Evolutionary conservation across 139 green algal genomes (phyloP).

Genomic region (Chlamydomonas schloesseri): DNA sequence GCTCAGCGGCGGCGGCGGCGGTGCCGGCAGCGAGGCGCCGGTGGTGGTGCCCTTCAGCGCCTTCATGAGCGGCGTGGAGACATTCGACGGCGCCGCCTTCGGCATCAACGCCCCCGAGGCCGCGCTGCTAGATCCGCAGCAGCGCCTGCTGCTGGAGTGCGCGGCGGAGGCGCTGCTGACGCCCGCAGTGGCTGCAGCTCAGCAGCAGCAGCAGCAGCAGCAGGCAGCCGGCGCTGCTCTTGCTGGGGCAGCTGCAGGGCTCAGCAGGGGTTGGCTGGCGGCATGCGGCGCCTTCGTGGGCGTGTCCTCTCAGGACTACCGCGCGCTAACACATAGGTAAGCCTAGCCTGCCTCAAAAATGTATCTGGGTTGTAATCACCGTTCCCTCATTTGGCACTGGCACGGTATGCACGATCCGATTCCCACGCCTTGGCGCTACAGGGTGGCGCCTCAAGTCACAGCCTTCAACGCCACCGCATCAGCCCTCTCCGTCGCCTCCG

Average conservation of each 20-base stretch:
- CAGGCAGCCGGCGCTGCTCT: no score
- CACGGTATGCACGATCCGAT: no score
- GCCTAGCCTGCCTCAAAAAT: no score
- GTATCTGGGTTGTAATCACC: no score
- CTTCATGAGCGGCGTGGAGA: constrained; percentile 54
- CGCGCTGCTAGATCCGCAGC: constrained; percentile 81
- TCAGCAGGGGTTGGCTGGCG: neutral
- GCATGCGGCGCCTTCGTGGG: constrained; percentile 69
- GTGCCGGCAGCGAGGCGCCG: neutral
- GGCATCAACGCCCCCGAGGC: constrained; percentile 69
- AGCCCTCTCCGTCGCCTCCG: constrained; percentile 78
- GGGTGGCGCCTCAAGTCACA: constrained; percentile 2
- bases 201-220: neutral
- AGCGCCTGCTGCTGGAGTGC: constrained; percentile 78
- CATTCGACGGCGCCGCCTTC: constrained; percentile 85
- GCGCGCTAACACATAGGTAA: constrained; percentile 54
- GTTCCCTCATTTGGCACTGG: no score
- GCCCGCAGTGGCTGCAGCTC: neutral
- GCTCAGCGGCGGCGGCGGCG: no score
- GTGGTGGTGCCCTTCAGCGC: constrained; percentile 52
- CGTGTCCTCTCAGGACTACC: constrained; percentile 80
- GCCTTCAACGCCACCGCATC: constrained; percentile 67
- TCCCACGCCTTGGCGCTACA: no score
- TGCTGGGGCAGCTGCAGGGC: no score
- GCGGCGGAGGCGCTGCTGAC: constrained; percentile 46